Base-by-base conservation (phyloP, 1,139 yeast genomes). In the Suhomyces yuchorum region DNA sequence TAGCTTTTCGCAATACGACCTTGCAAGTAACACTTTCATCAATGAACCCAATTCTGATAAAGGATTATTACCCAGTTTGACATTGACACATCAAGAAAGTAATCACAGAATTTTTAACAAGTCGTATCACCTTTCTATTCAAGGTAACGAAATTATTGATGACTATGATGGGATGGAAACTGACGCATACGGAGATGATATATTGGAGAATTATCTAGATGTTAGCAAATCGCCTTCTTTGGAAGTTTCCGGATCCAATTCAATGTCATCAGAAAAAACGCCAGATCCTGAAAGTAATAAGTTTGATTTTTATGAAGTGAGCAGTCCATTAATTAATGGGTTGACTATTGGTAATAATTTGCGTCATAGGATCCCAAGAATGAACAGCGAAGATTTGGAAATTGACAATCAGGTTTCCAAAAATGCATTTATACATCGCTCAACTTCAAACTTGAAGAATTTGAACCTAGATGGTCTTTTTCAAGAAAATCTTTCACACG, bases 301-400 rank as follows among this genome's bases (percentile, higher is more conserved):
- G 33, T 54, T 65, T 32, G 66, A 65, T 20, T 50, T 68, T 4
- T 68, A 56, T 50, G 76, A 70, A 40, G 52, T 67, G 8, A 62
- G 58, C 44, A 68, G 75, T 26, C 77, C 77, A 1, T 52, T 72
- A 8, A 67, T 72, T 12, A 71, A 68, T 51, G 77, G 77, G 0
- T 55, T 72, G 18, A 72, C 73, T 1, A 56, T 71, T 17, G 77
- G 77, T 0, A 58, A 60, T 15, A 66, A 62, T 49, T 48, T 65
- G 24, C 51, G 64, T 12, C 68, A 65, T 42, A 53, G 71, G 28
- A 24, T 39, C 4, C 51, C 43, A 22, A 35, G 47, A 15, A 23
- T 33, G 3, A 41, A 43, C 23, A 49, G 48, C 28, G 24, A 37
- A 4, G 51, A 48, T 20, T 42, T 42, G 1, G 43, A 36, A 9